Percentiles rank a stretch among this genome's conserved stretches.
phyloP scores from a whole-genome alignment of 108 stramenopile species.

The Cyclotella baltica region DNA sequence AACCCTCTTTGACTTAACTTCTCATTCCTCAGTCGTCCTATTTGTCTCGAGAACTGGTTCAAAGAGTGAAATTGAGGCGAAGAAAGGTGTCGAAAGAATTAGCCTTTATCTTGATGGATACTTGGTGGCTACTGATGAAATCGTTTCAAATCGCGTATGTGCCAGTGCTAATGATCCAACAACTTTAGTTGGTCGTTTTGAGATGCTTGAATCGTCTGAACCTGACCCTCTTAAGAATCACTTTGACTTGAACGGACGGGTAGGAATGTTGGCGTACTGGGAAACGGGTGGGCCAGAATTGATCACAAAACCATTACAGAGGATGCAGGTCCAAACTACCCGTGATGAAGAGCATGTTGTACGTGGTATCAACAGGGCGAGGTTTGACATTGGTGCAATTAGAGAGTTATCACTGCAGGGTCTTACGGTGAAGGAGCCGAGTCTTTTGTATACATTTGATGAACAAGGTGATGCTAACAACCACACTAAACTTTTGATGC shows the following conservation, averaged over 20 bases:
- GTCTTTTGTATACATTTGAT: conserved; percentile 45
- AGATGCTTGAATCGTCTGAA: neutral
- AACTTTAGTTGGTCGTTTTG: conserved; percentile 25
- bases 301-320: conserved; percentile 3
- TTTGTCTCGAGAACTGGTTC: conserved; percentile 24
- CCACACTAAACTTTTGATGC: conserved; percentile 1
- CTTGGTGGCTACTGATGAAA: conserved; percentile 34
- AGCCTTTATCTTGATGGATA: conserved; percentile 43
- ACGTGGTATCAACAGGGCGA: conserved; percentile 23
- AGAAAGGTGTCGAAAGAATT: conserved; percentile 32
- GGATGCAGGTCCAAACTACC: conserved; percentile 37
- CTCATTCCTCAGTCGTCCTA: conserved; percentile 12
- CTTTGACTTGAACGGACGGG: conserved; percentile 35
- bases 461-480: conserved; percentile 3
- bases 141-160: conserved; percentile 18
- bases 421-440: conserved; percentile 36
- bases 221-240: neutral
- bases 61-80: neutral
- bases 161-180: neutral
- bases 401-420: conserved; percentile 38
- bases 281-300: conserved; percentile 31
- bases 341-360: conserved; percentile 50
- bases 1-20: no score
- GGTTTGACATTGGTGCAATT: conserved; percentile 39
- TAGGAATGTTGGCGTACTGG: conserved; percentile 53